Evolutionary conservation across 2,329 filamentous ascomycete species (phyloP), one percentile per base, ranked within the genome.

Genomic region (Mycogone perniciosa): DNA sequence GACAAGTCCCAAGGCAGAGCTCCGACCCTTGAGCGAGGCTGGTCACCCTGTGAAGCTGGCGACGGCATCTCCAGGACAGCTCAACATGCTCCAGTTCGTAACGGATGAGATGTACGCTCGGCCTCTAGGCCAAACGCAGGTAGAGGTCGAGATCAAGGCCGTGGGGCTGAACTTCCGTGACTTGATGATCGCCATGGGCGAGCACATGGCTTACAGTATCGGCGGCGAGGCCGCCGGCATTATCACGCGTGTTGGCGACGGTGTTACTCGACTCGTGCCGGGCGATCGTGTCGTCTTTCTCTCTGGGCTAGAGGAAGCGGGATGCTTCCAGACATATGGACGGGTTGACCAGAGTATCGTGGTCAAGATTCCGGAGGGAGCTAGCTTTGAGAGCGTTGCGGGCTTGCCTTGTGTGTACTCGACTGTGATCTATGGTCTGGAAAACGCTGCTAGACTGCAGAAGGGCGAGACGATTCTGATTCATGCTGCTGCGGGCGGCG

Each of bases 391-490:
- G 7, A 67, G 72, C 6, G 69, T 66, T 0, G 61, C 64, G 1
- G 50, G 53, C 5, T 41, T 60, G 6, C 59, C 60, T 4, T 42
- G 58, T 7, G 52, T 58, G 27, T 61, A 54, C 31, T 50, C 50
- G 7, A 62, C 60, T 2, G 57, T 50, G 0, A 59, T 59, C 34
- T 50, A 60, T 40, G 54, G 50, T 7, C 41, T 62, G 4, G 44
- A 57, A 7, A 49, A 56, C 5, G 49, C 56, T 5, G 59, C 52
- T 27, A 60, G 67, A 0, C 60, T 77, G 0, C 45, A 59, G 6
- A 60, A 61, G 1, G 69, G 67, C 6, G 64, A 68, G 48, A 57
- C 45, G 2, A 56, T 70, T 3, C 56, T 71, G 4, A 63, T 69
- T 13, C 67, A 70, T 48, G 55, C 62, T 5, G 67, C 61, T 6